These are phyloP conservation scores for Phytophthora palmivora DNA, from an alignment of 352 stramenopile genomes.

Conservation along the genomic window DNA sequence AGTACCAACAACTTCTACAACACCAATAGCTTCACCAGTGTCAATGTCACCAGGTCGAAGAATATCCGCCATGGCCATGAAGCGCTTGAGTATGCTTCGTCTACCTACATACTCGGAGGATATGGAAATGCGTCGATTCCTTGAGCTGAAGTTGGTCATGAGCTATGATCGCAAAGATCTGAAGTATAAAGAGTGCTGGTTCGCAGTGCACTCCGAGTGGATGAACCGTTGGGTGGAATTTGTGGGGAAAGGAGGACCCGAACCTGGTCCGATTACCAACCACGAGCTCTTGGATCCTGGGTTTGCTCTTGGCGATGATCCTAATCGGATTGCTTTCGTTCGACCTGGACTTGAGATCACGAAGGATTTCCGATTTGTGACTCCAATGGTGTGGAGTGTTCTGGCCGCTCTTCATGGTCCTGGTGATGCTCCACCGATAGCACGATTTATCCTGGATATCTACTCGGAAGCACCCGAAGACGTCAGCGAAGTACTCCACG, in stretches of 20 bases:
- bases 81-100: conserved; percentile 19
- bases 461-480: conserved; percentile 39
- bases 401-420: conserved; percentile 67
- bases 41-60: conserved; percentile 10
- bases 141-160: conserved; percentile 67
- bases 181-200: conserved; percentile 77
- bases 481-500: conserved; percentile 37
- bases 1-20: background rate
- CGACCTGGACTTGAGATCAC: conserved; percentile 48
- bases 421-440: conserved; percentile 48
- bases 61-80: conserved; percentile 20
- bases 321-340: conserved; percentile 49
- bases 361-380: conserved; percentile 75
- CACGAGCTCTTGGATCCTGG: conserved; percentile 53
- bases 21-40: background rate
- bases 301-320: conserved; percentile 14
- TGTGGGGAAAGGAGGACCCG: conserved; percentile 48
- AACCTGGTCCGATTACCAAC: conserved; percentile 68
- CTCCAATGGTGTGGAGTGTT: conserved; percentile 80
- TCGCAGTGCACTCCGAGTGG: conserved; percentile 66
- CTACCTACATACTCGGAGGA: conserved; percentile 57
- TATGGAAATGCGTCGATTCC: conserved; percentile 50
- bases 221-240: conserved; percentile 72
- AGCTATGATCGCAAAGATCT: conserved; percentile 60
- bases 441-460: conserved; percentile 43